Percentiles rank a stretch among this genome's conserved stretches.
These are phyloP conservation scores for Chytriomyces hyalinus DNA, from an alignment of 192 early-diverging fungal species.

Conservation along the genomic window DNA sequence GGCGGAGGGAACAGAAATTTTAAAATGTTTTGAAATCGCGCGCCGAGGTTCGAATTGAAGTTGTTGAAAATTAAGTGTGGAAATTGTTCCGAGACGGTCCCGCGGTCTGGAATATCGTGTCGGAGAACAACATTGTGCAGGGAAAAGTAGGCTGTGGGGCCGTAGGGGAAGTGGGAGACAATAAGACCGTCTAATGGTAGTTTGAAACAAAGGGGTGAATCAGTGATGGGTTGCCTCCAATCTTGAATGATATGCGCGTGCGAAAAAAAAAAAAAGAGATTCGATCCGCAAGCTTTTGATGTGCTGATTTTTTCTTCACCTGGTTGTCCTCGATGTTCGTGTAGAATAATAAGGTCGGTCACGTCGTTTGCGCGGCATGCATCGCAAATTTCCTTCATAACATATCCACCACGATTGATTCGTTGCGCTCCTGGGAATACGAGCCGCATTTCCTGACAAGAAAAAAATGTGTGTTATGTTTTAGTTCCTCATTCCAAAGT, in stretches of 20 bases:
- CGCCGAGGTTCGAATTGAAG: slow-evolving; percentile 87
- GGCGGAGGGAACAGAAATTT: slow-evolving; percentile 98
- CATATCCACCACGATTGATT: slow-evolving; percentile 96
- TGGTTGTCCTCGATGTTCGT: slow-evolving; percentile 94
- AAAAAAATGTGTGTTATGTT: neutral
- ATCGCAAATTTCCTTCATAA: slow-evolving; percentile 94
- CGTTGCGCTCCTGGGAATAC: slow-evolving; percentile 95
- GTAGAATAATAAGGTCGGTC: slow-evolving; percentile 93
- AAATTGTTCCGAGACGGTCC: slow-evolving; percentile 96
- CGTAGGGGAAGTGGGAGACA: slow-evolving; percentile 94
- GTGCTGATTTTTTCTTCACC: slow-evolving; percentile 46
- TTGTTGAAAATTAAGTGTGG: slow-evolving; percentile 97
- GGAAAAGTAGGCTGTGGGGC: slow-evolving; percentile 97
- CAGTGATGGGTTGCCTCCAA: too few species aligned
- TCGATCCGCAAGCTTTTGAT: too few species aligned
- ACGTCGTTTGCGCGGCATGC: slow-evolving; percentile 93
- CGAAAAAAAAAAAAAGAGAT: too few species aligned
- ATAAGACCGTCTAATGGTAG: slow-evolving; percentile 80
- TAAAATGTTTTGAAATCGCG: slow-evolving; percentile 79
- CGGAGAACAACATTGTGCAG: slow-evolving; percentile 96
- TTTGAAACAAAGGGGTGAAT: neutral
- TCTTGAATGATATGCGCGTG: too few species aligned
- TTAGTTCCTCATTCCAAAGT: too few species aligned
- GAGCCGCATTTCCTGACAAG: slow-evolving; percentile 80
- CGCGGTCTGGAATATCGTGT: slow-evolving; percentile 95